Conservation (phyloP, 2,329 filamentous ascomycete genomes). For the Fusarium scirpi region DNA sequence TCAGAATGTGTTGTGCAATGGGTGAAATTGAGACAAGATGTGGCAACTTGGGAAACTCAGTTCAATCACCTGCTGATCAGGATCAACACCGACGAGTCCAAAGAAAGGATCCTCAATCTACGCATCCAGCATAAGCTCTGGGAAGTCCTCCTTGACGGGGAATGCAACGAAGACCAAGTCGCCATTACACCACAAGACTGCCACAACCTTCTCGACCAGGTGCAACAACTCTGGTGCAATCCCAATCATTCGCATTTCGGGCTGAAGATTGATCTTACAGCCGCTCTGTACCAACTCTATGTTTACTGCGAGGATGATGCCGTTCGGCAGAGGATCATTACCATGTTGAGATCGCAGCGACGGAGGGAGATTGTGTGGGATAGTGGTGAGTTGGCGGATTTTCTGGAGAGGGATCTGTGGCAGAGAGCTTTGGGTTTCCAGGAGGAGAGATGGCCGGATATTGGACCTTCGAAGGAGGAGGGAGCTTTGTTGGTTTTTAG, state of each 20-base stretch:
- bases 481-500: conserved; percentile 8
- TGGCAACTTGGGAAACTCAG: neutral
- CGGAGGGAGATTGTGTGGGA: conserved; percentile 20
- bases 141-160: neutral
- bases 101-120: conserved; percentile 5
- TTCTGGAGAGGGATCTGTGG: conserved; percentile 6
- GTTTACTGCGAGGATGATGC: conserved; percentile 1
- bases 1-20: conserved; percentile 8
- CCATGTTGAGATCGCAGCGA: neutral
- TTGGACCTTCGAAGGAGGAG: conserved; percentile 4
- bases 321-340: conserved; percentile 2
- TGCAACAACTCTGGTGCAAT: conserved; percentile 9
- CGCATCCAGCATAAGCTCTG: conserved; percentile 14
- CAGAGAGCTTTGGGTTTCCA: neutral
- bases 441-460: conserved; percentile 10
- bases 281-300: conserved; percentile 12
- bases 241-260: conserved; percentile 3
- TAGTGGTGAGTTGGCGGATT: conserved; percentile 1
- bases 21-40: neutral
- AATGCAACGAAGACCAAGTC: neutral
- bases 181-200: conserved; percentile 6
- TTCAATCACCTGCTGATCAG: neutral
- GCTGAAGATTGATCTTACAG: conserved; percentile 3
- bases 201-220: neutral
- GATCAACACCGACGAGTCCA: rapidly evolving